These are phyloP conservation scores for Fusarium sororula DNA, from an alignment of 2,329 filamentous ascomycete genomes.

Conservation along the genomic window DNA sequence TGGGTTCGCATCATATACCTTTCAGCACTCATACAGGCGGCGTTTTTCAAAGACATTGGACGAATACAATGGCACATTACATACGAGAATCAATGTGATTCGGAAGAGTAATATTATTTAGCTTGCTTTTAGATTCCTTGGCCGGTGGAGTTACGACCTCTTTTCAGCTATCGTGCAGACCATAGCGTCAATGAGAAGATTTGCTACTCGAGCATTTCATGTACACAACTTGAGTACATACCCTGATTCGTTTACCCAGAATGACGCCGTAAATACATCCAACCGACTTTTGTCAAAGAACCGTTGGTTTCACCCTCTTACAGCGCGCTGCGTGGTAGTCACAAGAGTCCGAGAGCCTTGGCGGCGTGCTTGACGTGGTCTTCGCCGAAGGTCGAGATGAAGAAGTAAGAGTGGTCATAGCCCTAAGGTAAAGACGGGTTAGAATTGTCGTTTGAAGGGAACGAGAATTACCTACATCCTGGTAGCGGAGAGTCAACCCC, in stretches of 20 bases:
- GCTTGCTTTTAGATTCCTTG: conserved; percentile 28
- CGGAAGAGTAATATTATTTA: conserved; percentile 21
- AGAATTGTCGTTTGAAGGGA: not conserved
- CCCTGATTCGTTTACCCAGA: not conserved
- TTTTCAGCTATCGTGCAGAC: conserved; percentile 3
- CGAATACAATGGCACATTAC: conserved; percentile 1
- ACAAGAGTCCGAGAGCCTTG: conserved; percentile 71
- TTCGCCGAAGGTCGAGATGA: conserved; percentile 88
- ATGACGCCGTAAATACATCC: conserved; percentile 19
- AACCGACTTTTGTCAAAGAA: conserved; percentile 13
- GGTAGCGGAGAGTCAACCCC: conserved; percentile 82
- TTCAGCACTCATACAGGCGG: conserved; percentile 33
- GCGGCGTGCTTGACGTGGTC: conserved; percentile 94
- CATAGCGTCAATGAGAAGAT: conserved; percentile 5
- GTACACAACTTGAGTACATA: not conserved
- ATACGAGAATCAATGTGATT: not conserved
- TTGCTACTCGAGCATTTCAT: conserved; percentile 1
- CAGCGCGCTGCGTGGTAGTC: conserved; percentile 39
- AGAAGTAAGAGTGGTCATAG: conserved; percentile 98
- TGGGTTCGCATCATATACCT: conserved; percentile 30
- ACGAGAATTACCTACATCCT: conserved; percentile 63
- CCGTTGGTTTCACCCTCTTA: conserved; percentile 29
- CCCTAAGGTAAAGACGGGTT: conserved; percentile 59
- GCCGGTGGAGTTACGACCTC: not conserved
- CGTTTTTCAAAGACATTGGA: conserved; percentile 37